phyloP scores from a whole-genome alignment of 805 yeast species.

The Suhomyces vadensis region DNA sequence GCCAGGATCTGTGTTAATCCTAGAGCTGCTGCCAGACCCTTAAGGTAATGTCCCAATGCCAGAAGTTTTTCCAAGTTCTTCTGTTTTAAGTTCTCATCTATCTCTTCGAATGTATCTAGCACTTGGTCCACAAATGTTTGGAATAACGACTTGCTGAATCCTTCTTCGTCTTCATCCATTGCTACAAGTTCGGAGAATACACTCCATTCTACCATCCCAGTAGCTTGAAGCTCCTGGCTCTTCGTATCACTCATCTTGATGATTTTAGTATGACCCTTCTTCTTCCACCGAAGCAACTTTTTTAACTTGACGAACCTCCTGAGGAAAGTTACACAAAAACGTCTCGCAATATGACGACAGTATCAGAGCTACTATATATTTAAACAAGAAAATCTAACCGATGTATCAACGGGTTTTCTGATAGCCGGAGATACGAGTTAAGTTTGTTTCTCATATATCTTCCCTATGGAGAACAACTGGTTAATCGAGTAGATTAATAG shows the following conservation, averaged over 20 bases:
- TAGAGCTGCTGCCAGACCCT: slow-evolving; percentile 93
- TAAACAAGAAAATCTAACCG: background rate
- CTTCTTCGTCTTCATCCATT: slow-evolving; percentile 97
- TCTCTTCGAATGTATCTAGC: slow-evolving; percentile 69
- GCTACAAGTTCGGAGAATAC: slow-evolving; percentile 84
- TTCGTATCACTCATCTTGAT: slow-evolving; percentile 14
- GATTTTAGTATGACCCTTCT: background rate
- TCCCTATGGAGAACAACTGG: background rate
- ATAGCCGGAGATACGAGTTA: background rate
- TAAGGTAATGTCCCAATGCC: slow-evolving; percentile 84
- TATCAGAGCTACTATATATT: background rate
- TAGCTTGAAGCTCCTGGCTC: slow-evolving; percentile 36
- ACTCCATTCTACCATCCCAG: slow-evolving; percentile 82
- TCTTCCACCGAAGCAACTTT: slow-evolving; percentile 10
- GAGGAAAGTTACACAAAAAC: slow-evolving; percentile 7
- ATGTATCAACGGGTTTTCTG: background rate
- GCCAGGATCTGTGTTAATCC: slow-evolving; percentile 81
- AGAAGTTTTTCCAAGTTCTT: slow-evolving; percentile 61
- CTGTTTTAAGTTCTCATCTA: slow-evolving; percentile 54
- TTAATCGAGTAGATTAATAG: too few relatives aligned
- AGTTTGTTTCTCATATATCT: background rate
- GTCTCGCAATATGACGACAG: background rate
- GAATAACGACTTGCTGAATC: slow-evolving; percentile 76
- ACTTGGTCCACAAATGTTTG: slow-evolving; percentile 91
- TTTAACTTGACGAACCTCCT: slow-evolving; percentile 9